These are phyloP conservation scores for Cladosporium sp. DNA, from an alignment of 2,329 filamentous ascomycete species.

Conservation along the genomic window DNA sequence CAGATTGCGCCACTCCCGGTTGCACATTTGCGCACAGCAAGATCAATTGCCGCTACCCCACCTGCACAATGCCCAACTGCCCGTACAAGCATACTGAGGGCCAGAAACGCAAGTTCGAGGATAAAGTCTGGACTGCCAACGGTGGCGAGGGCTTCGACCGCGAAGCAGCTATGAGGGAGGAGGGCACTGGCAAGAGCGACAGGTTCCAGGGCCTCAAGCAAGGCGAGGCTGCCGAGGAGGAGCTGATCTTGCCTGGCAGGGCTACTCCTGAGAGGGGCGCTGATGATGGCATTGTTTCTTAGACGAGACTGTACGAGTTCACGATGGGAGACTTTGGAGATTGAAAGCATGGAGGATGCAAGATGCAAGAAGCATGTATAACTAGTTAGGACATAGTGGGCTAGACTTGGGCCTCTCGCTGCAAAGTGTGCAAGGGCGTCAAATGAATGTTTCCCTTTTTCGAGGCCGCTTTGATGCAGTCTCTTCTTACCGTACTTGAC, in stretches of 20 bases:
- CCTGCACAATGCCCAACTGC: constrained; percentile 85
- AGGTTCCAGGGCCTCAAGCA: constrained; percentile 25
- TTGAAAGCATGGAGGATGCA: background rate
- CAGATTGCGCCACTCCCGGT: constrained; percentile 72
- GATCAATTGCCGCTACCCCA: constrained; percentile 83
- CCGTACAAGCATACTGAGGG: constrained; percentile 87
- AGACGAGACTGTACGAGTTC: background rate
- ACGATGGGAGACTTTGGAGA: background rate
- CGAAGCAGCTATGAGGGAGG: constrained; percentile 11
- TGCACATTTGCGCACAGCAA: constrained; percentile 90
- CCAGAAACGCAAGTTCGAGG: constrained; percentile 73
- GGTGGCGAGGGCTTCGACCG: constrained; percentile 27
- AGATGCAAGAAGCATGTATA: background rate
- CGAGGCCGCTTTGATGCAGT: background rate
- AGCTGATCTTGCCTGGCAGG: constrained; percentile 32
- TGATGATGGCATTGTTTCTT: constrained; percentile 12
- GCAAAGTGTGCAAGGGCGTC: background rate
- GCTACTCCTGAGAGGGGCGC: constrained; percentile 9
- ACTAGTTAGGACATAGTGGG: background rate
- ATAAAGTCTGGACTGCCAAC: constrained; percentile 85
- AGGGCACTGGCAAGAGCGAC: constrained; percentile 18
- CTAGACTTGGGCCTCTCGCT: background rate
- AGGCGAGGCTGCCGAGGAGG: constrained; percentile 25
- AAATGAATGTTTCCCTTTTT: background rate
- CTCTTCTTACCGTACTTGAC: background rate